Evolutionary conservation across 768 basidiomycete genomes (phyloP).

Genomic region (Russula dissimulans): DNA sequence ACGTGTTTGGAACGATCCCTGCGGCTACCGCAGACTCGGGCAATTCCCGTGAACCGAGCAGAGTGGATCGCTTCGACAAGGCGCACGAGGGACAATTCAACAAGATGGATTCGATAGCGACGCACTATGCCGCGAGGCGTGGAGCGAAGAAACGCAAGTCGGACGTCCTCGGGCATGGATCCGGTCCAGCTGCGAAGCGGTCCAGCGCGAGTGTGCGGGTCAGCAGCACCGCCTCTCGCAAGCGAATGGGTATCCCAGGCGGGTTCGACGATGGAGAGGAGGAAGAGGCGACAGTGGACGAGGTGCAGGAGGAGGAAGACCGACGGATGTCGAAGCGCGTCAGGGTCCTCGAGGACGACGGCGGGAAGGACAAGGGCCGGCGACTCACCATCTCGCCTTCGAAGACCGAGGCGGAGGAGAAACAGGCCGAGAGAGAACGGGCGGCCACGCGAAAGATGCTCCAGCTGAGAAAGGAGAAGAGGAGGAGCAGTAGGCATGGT

Average conservation of each 20-base stretch:
- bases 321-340: conserved; percentile 39
- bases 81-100: conserved; percentile 55
- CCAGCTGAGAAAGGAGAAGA: conserved; percentile 54
- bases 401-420: conserved; percentile 18
- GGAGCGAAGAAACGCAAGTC: conserved; percentile 39
- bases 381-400: conserved; percentile 30
- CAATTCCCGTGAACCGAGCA: conserved; percentile 1
- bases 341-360: conserved; percentile 30
- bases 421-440: conserved; percentile 35
- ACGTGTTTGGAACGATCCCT: conserved; percentile 33
- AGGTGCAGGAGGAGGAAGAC: conserved; percentile 29
- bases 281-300: conserved; percentile 24
- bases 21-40: background rate
- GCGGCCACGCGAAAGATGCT: conserved; percentile 57
- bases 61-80: conserved; percentile 39
- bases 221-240: conserved; percentile 38
- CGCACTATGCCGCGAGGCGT: conserved; percentile 40
- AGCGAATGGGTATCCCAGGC: conserved; percentile 42
- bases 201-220: conserved; percentile 34
- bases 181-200: conserved; percentile 23
- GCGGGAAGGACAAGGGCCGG: conserved; percentile 27
- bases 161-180: conserved; percentile 37
- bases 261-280: conserved; percentile 45
- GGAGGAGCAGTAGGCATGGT: conserved; percentile 49
- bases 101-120: conserved; percentile 71